Conservation (phyloP, 768 basidiomycete genomes). For the Leccinum barrowsii region DNA sequence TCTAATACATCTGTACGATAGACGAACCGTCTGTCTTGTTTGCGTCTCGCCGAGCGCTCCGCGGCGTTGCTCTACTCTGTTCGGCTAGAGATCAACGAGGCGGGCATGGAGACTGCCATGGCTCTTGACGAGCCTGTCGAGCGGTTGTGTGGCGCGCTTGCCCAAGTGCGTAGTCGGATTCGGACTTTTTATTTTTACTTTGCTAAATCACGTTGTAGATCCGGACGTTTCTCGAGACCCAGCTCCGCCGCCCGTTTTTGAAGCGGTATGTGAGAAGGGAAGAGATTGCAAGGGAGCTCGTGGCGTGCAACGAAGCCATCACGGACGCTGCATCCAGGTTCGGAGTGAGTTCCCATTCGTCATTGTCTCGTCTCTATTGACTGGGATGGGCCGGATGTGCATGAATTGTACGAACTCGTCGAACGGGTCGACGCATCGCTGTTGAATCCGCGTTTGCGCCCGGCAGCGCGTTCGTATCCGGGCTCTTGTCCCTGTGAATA, state of each 20-base stretch:
- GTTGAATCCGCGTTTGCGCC: neutral
- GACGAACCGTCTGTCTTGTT: slow-evolving; percentile 65
- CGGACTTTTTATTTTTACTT: neutral
- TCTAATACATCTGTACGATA: slow-evolving; percentile 21
- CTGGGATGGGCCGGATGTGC: no score
- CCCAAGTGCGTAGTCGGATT: slow-evolving; percentile 38
- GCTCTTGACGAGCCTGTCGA: slow-evolving; percentile 51
- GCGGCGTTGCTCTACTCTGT: slow-evolving; percentile 65
- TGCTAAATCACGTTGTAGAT: slow-evolving; percentile 34
- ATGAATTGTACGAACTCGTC: no score
- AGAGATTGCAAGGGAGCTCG: slow-evolving; percentile 56
- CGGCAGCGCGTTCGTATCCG: neutral
- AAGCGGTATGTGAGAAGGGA: slow-evolving; percentile 76
- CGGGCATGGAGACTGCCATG: slow-evolving; percentile 46
- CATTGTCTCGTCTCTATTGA: neutral
- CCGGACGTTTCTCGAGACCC: slow-evolving; percentile 51
- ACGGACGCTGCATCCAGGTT: slow-evolving; percentile 40
- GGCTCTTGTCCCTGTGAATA: slow-evolving; percentile 1
- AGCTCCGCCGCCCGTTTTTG: slow-evolving; percentile 67
- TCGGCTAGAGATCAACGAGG: slow-evolving; percentile 56
- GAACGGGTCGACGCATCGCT: no score
- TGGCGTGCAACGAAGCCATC: slow-evolving; percentile 48
- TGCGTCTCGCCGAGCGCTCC: slow-evolving; percentile 71
- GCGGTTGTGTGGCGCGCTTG: slow-evolving; percentile 30
- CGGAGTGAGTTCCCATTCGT: slow-evolving; percentile 14